phyloP scores from a whole-genome alignment of 148 eudicot species.

The Limonium bicolor region DNA sequence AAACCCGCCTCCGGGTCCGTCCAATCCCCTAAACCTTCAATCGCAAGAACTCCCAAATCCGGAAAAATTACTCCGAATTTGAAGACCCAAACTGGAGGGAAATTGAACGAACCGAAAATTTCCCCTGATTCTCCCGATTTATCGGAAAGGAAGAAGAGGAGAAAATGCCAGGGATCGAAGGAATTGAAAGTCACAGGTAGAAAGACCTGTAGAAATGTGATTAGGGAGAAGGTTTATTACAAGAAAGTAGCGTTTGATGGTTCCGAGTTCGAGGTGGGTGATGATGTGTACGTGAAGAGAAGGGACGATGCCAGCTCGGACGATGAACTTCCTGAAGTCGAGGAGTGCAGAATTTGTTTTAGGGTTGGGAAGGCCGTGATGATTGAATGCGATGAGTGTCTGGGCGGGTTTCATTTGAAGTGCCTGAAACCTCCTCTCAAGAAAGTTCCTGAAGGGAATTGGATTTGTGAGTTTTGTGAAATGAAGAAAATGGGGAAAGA shows the following conservation, averaged over 20 bases:
- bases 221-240: constrained; percentile 56
- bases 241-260: constrained; percentile 71
- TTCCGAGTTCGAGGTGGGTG: constrained; percentile 57
- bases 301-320: constrained; percentile 65
- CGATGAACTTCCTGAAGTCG: constrained; percentile 59
- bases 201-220: constrained; percentile 7
- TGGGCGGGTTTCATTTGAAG: constrained; percentile 88
- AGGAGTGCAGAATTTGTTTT: constrained; percentile 81
- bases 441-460: constrained; percentile 80
- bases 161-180: constrained; percentile 2
- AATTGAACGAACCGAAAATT: constrained; percentile 3
- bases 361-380: constrained; percentile 42
- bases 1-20: constrained; percentile 5
- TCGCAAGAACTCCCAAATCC: constrained; percentile 15
- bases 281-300: constrained; percentile 78
- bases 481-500: constrained; percentile 40
- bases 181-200: constrained; percentile 7
- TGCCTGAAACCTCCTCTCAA: constrained; percentile 81
- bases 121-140: constrained; percentile 33
- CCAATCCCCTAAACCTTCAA: constrained; percentile 11
- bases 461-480: constrained; percentile 82
- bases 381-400: constrained; percentile 93
- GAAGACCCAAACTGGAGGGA: constrained; percentile 2
- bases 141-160: constrained; percentile 18
- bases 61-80: constrained; percentile 3